phyloP scores from a whole-genome alignment of 176 grass and related monocot genomes.

The Luzula sylvatica region DNA sequence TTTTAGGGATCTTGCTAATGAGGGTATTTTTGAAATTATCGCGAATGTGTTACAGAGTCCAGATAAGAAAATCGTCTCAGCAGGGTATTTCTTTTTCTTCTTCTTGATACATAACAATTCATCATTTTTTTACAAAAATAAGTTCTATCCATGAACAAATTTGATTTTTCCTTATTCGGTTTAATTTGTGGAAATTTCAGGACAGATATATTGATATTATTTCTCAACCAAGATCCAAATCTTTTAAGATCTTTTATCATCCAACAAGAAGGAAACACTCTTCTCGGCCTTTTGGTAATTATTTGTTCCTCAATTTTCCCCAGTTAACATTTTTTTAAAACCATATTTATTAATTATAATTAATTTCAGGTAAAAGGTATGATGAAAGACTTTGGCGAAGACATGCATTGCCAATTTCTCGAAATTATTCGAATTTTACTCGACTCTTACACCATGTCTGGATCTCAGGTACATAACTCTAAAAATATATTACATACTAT shows the following conservation, averaged over 20 bases:
- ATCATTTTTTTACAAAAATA: conserved; percentile 5
- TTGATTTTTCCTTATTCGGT: background rate
- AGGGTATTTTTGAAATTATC: conserved; percentile 77
- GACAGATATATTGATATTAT: conserved; percentile 58
- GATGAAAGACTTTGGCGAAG: conserved; percentile 44
- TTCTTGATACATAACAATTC: background rate
- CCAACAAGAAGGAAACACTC: conserved; percentile 56
- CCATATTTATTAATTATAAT: conserved; percentile 12
- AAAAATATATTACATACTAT: too few relatives aligned
- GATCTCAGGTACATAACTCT: conserved; percentile 23
- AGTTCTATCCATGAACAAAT: conserved; percentile 10
- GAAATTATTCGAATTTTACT: conserved; percentile 70
- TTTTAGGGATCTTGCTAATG: conserved; percentile 49
- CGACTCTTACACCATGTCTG: conserved; percentile 36
- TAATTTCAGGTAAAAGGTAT: conserved; percentile 76
- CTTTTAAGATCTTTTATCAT: conserved; percentile 52
- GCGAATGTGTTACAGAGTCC: conserved; percentile 73
- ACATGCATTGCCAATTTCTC: conserved; percentile 49
- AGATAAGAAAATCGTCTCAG: conserved; percentile 57
- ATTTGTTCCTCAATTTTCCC: conserved; percentile 11
- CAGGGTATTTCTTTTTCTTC: conserved; percentile 51
- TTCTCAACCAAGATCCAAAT: conserved; percentile 63
- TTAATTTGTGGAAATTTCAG: conserved; percentile 23
- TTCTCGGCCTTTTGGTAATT: conserved; percentile 79
- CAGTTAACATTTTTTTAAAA: background rate